Evolutionary conservation across 768 basidiomycete genomes (phyloP).

Genomic region (Serendipita vermifera): DNA sequence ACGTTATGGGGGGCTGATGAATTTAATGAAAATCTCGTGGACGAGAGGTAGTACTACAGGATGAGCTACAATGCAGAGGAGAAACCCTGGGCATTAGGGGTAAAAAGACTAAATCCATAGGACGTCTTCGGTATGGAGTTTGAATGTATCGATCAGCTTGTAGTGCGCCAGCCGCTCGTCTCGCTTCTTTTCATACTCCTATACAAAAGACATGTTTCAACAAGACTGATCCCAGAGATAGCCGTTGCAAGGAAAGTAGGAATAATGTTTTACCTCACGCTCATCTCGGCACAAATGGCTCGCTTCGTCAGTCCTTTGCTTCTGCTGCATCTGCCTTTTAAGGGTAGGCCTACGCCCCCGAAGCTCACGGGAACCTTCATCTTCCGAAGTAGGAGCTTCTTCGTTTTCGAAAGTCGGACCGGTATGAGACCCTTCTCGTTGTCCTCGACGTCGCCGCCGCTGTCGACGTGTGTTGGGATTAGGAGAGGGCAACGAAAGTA

Average conservation of each 20-base stretch:
- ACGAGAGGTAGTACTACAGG: not conserved
- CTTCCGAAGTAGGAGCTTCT: too few species aligned
- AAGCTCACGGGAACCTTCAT: too few species aligned
- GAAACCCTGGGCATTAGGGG: not conserved
- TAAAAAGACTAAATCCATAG: constrained; percentile 1
- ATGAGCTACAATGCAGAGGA: not conserved
- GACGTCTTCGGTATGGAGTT: constrained; percentile 1
- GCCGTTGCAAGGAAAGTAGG: too few species aligned
- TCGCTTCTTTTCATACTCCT: not conserved
- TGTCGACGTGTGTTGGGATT: too few species aligned
- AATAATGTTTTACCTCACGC: not conserved
- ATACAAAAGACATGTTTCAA: too few species aligned
- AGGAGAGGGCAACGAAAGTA: too few species aligned
- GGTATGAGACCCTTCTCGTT: too few species aligned
- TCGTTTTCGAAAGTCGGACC: too few species aligned
- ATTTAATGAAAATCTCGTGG: not conserved
- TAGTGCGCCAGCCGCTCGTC: not conserved
- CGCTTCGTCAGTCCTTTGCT: not conserved
- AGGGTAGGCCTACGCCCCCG: too few species aligned
- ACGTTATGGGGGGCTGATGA: constrained; percentile 2
- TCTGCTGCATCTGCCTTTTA: too few species aligned
- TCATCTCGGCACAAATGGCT: not conserved
- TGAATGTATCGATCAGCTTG: not conserved
- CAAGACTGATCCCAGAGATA: too few species aligned
- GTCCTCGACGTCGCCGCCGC: too few species aligned